Evolutionary conservation across 2,329 filamentous ascomycete genomes (phyloP).

Genomic region (Pyrenochaeta sp.): DNA sequence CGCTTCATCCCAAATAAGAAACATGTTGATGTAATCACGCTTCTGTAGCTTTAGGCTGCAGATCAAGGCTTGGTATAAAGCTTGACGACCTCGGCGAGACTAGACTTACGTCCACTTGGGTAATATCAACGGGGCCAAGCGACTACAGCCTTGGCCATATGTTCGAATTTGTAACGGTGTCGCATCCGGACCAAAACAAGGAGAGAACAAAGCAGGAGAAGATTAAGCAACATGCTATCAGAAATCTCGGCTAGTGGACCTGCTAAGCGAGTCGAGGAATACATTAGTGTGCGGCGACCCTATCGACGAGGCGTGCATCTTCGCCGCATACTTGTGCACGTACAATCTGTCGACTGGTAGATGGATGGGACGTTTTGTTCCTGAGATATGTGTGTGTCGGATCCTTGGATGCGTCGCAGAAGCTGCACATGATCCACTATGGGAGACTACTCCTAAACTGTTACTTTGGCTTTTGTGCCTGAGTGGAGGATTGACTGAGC

Average conservation of each 20-base stretch:
- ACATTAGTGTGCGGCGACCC: background rate
- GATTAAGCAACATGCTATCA: conserved; percentile 23
- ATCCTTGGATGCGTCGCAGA: conserved; percentile 14
- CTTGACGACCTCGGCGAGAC: background rate
- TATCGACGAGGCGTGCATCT: conserved; percentile 23
- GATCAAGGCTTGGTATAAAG: background rate
- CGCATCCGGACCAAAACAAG: conserved; percentile 17
- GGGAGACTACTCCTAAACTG: conserved; percentile 2
- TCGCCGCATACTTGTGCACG: conserved; percentile 21
- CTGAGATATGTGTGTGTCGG: conserved; percentile 22
- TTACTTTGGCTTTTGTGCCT: conserved; percentile 25
- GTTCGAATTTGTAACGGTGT: conserved; percentile 25
- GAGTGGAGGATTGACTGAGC: conserved; percentile 18
- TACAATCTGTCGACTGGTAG: conserved; percentile 27
- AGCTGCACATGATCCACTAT: background rate
- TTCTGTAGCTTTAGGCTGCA: background rate
- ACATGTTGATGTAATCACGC: background rate
- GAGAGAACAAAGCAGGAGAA: conserved; percentile 12
- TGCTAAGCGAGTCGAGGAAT: conserved; percentile 10
- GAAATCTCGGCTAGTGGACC: conserved; percentile 22
- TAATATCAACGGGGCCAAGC: background rate
- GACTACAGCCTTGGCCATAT: conserved; percentile 2
- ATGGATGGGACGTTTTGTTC: conserved; percentile 27
- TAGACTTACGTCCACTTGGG: conserved; percentile 2
- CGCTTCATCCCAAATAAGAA: background rate